Conservation (phyloP, 2,329 filamentous ascomycete species). For the Aspergillus ochraceoroseus region DNA sequence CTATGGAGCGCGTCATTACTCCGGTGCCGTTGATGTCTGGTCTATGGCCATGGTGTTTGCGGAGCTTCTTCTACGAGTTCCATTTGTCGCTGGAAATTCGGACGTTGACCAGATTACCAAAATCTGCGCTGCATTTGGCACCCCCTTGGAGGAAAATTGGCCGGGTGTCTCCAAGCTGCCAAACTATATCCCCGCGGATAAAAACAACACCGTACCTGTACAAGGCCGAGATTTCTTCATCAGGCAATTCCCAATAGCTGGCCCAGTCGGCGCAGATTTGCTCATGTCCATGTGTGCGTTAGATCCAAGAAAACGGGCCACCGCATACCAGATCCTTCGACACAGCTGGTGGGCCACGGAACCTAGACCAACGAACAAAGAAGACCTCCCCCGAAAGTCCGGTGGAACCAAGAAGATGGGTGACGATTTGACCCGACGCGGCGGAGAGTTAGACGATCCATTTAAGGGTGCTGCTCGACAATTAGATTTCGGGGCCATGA, state of each 20-base stretch:
- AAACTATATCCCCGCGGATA: constrained; percentile 68
- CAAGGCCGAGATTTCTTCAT: constrained; percentile 68
- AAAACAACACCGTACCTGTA: constrained; percentile 52
- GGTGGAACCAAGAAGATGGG: constrained; percentile 70
- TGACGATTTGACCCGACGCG: constrained; percentile 72
- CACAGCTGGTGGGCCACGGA: constrained; percentile 83
- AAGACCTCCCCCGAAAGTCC: constrained; percentile 73
- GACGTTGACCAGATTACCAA: constrained; percentile 82
- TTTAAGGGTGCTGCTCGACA: constrained; percentile 73
- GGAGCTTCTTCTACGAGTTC: constrained; percentile 76
- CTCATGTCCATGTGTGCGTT: constrained; percentile 78
- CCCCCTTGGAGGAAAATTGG: constrained; percentile 92
- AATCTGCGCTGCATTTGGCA: constrained; percentile 80
- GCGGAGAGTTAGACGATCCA: constrained; percentile 63
- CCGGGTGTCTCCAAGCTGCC: constrained; percentile 78
- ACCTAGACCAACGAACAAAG: constrained; percentile 74
- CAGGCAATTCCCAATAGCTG: constrained; percentile 71
- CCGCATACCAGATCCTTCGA: constrained; percentile 68
- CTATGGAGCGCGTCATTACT: constrained; percentile 84
- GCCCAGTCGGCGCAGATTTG: constrained; percentile 77
- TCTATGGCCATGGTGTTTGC: constrained; percentile 89
- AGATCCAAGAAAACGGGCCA: constrained; percentile 80
- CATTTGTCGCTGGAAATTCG: constrained; percentile 76
- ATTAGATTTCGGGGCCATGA: constrained; percentile 63
- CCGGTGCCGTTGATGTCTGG: constrained; percentile 89